Evolutionary conservation across 2,329 filamentous ascomycete species (phyloP), one percentile per base, ranked within the genome.

Genomic region (Fusarium foetens): DNA sequence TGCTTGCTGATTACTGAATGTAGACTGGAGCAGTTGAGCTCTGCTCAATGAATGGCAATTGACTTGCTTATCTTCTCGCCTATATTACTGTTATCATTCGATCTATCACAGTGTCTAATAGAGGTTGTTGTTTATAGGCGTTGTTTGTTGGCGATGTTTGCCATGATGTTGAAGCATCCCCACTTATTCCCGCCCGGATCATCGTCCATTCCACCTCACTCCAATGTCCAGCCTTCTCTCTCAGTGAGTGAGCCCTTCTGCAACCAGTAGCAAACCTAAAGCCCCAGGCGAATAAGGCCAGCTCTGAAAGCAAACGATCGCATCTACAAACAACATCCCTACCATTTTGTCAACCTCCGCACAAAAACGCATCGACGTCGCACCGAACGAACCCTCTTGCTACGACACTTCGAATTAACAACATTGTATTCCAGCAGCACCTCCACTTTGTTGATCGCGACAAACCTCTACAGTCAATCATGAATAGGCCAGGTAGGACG

Each of bases 401-500:
- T 49, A 55, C 69, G 64, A 68, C 45, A 63, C 62, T n/a, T 69
- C 58, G 60, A 72, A 49, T 64, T 60, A 43, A 60, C 49, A 70
- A 55, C 65, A 53, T 55, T 57, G 51, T 42, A 66, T 48, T 31
- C 31, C 25, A 52, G 49, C 39, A 62, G 45, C 55, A 49, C 52
- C 45, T 57, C 49, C 57, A 46, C 54, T 62, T 65, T 53, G 66
- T 69, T 58, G 54, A 70, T 71, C 70, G 75, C 75, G 74, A 78
- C 68, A 76, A 68, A 68, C 63, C 63, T 63, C 69, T 73, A 70
- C 78, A 81, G 84, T 80, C 79, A 81, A 85, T 80, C 79, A 89
- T 89, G 87, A 89, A 89, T 81, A 85, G 87, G 84, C 85, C 86
- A 89, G 87, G 87, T 89, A 89, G 81, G 84, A 78, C 78, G 66